Conservation (phyloP, 352 stramenopile species). For the Globisporangium rhizosaccharum region DNA sequence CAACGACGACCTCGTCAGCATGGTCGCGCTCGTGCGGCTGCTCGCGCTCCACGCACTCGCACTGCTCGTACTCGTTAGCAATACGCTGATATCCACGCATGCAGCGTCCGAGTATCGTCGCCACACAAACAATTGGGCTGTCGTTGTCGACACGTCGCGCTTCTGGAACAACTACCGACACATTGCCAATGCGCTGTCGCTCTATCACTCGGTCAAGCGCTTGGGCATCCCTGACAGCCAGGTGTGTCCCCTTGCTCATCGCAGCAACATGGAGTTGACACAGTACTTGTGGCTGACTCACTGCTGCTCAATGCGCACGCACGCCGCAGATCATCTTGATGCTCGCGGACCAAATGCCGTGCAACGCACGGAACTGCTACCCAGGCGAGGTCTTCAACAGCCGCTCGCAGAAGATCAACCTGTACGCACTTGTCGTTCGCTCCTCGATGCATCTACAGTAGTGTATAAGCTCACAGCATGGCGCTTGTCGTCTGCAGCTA, state of each 20-base stretch:
- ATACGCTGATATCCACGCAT: slow-evolving; percentile 4
- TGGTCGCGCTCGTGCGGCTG: slow-evolving; percentile 8
- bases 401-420: slow-evolving; percentile 85
- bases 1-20: background rate
- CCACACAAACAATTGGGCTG: slow-evolving; percentile 86
- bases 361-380: slow-evolving; percentile 89
- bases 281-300: background rate
- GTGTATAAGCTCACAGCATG: background rate
- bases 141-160: slow-evolving; percentile 90
- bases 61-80: slow-evolving; percentile 17
- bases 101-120: slow-evolving; percentile 40
- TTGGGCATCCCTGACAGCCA: slow-evolving; percentile 93
- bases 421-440: slow-evolving; percentile 22
- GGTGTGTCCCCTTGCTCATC: slow-evolving; percentile 22
- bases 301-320: background rate
- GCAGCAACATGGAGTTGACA: background rate
- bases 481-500: slow-evolving; percentile 37
- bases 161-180: slow-evolving; percentile 99
- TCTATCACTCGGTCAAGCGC: slow-evolving; percentile 92
- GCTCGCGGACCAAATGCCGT: slow-evolving; percentile 96
- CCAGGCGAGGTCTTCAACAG: slow-evolving; percentile 89
- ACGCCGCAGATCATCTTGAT: slow-evolving; percentile 90
- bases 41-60: slow-evolving; percentile 15
- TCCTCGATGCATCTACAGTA: background rate
- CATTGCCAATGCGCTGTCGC: slow-evolving; percentile 91